Evolutionary conservation across 495 filamentous ascomycete species (phyloP).

Genomic region (Choiromyces venosus): DNA sequence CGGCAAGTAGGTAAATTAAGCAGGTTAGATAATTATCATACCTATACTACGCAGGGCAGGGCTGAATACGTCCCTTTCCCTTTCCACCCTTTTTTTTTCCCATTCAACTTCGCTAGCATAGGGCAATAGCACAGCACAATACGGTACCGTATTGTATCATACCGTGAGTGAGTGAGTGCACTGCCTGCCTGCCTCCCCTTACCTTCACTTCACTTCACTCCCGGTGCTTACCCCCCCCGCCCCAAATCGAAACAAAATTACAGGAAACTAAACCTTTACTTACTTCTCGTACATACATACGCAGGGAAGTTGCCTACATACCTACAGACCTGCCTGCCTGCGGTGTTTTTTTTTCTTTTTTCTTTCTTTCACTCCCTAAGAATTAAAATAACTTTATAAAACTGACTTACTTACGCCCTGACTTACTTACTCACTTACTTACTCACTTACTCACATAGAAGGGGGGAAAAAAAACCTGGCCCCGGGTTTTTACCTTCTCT

Average conservation of each 20-base stretch:
- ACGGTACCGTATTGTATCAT: no score
- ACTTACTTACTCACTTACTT: neutral
- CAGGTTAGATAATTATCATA: no score
- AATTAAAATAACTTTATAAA: neutral
- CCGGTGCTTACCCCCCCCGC: neutral
- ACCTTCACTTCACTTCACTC: neutral
- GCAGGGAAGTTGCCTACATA: neutral
- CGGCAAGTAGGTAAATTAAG: neutral
- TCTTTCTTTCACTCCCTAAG: no score
- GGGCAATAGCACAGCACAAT: no score
- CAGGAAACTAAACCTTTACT: neutral
- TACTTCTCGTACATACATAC: neutral
- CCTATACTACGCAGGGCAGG: neutral
- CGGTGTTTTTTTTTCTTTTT: neutral
- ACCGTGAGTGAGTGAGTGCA: no score
- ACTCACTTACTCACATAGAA: neutral
- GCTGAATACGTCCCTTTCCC: neutral
- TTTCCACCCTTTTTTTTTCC: neutral
- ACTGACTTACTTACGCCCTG: no score
- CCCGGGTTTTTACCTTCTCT: neutral
- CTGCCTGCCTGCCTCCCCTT: no score
- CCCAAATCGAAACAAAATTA: neutral
- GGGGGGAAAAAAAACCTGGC: no score
- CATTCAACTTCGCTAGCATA: no score
- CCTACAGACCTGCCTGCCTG: no score